Percentiles rank a stretch among this genome's conserved stretches.
Evolutionary conservation across 2,329 filamentous ascomycete species (phyloP).

Genomic region (Cytospora leucostoma): DNA sequence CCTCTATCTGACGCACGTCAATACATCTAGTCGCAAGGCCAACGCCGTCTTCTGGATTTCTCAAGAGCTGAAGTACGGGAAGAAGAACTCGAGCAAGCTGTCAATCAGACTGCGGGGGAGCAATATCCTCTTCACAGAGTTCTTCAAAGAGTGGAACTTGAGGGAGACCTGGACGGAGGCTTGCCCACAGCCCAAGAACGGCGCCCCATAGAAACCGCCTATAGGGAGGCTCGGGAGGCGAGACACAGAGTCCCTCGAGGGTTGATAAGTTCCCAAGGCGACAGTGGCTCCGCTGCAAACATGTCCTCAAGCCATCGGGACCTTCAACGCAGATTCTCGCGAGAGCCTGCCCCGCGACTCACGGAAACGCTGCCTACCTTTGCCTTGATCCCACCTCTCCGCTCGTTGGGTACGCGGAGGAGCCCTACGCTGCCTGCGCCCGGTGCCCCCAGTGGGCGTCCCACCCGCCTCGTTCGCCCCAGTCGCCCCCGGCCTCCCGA

Average conservation of each 20-base stretch:
- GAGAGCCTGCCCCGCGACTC: conserved; percentile 37
- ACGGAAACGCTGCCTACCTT: conserved; percentile 32
- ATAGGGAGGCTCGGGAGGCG: not conserved
- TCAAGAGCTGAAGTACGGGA: conserved; percentile 22
- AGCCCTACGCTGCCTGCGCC: conserved; percentile 33
- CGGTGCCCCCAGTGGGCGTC: conserved; percentile 29
- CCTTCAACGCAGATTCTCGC: conserved; percentile 40
- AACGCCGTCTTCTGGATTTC: conserved; percentile 18
- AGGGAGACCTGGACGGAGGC: conserved; percentile 1
- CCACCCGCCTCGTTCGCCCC: conserved; percentile 9
- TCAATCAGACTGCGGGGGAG: conserved; percentile 10
- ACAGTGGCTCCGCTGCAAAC: conserved; percentile 30
- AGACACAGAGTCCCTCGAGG: conserved; percentile 10
- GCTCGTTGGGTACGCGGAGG: conserved; percentile 37
- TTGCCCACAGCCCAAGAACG: conserved; percentile 19
- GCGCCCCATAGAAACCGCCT: conserved; percentile 23
- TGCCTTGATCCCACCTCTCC: conserved; percentile 41
- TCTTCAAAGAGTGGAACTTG: conserved; percentile 10
- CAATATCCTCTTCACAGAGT: conserved; percentile 6
- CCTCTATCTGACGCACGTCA: not conserved
- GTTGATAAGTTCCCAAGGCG: not conserved
- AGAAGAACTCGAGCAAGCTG: conserved; percentile 17
- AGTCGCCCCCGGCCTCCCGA: conserved; percentile 31
- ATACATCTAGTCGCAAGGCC: conserved; percentile 8
- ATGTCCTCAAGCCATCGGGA: conserved; percentile 42